phyloP scores from a whole-genome alignment of 75 land plant genomes.

The Selaginella tamariscina region DNA sequence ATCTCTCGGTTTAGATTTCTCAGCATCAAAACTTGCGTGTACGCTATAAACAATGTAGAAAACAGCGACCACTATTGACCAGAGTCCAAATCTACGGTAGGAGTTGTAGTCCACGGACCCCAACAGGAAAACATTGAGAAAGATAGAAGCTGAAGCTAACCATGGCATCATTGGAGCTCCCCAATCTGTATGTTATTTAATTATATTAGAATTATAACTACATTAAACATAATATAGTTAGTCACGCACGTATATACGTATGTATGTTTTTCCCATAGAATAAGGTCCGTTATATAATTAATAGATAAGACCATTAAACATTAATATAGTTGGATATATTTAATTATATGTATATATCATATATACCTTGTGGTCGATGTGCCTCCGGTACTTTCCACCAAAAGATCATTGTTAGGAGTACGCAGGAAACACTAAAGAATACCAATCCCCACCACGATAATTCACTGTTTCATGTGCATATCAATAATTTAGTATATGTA shows the following conservation, averaged over 20 bases:
- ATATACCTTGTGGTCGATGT: too few relatives aligned
- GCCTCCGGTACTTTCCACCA: constrained; percentile 26
- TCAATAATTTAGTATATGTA: too few relatives aligned
- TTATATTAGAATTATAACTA: too few relatives aligned
- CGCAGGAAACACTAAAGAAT: constrained; percentile 18
- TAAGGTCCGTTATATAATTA: too few relatives aligned
- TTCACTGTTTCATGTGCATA: too few relatives aligned
- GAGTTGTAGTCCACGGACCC: constrained; percentile 61
- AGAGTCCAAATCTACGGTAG: constrained; percentile 52
- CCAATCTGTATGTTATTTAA: constrained; percentile 47
- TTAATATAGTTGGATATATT: too few relatives aligned
- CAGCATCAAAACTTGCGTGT: constrained; percentile 76
- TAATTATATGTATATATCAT: too few relatives aligned
- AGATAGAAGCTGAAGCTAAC: constrained; percentile 66
- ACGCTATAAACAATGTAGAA: constrained; percentile 68
- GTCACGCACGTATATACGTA: too few relatives aligned
- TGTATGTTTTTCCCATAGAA: too few relatives aligned
- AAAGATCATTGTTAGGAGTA: constrained; percentile 27
- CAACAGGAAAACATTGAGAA: constrained; percentile 65
- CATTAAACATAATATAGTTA: too few relatives aligned
- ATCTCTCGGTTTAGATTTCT: constrained; percentile 13
- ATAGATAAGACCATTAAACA: too few relatives aligned
- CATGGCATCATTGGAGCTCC: constrained; percentile 76
- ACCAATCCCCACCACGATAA: constrained; percentile 31
- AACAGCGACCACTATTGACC: constrained; percentile 42